A percentile compares a stretch with the other conserved stretches of the same genome.
Evolutionary conservation across 805 yeast genomes (phyloP).

Genomic region (Lipomyces kockii): DNA sequence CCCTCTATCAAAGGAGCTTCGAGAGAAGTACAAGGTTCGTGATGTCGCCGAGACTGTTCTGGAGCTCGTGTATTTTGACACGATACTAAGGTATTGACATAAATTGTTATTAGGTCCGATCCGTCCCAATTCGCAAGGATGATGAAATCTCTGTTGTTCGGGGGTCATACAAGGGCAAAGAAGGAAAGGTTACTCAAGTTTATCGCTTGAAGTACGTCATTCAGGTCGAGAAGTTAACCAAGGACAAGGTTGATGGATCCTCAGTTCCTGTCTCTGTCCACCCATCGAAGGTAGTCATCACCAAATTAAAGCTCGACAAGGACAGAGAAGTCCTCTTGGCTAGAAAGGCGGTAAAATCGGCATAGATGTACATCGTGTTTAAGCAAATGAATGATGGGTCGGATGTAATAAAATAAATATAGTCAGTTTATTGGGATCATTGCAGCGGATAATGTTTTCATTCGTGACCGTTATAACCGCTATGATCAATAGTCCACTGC

Average conservation of each 20-base stretch:
- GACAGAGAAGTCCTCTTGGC: slow-evolving; percentile 96
- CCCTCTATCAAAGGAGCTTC: slow-evolving; percentile 98
- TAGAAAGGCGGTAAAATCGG: slow-evolving; percentile 30
- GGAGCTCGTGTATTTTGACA: background rate
- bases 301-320: slow-evolving; percentile 97
- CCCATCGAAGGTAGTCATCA: slow-evolving; percentile 98
- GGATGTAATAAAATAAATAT: slow-evolving; percentile 22
- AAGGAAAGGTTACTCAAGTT: slow-evolving; percentile 96
- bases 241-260: slow-evolving; percentile 98
- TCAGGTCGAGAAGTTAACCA: slow-evolving; percentile 95
- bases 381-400: background rate
- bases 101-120: slow-evolving; percentile 56
- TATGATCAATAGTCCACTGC: too few species aligned
- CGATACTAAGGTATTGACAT: background rate
- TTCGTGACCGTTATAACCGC: background rate
- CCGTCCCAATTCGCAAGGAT: slow-evolving; percentile 97
- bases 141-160: slow-evolving; percentile 95
- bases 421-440: background rate
- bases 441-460: background rate
- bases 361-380: slow-evolving; percentile 15
- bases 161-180: slow-evolving; percentile 99
- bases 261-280: slow-evolving; percentile 95
- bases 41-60: background rate
- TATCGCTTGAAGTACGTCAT: slow-evolving; percentile 98
- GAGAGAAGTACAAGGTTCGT: slow-evolving; percentile 82